Base-by-base conservation (phyloP, 2,329 filamentous ascomycete species). In the Aspergillus sp. region DNA sequence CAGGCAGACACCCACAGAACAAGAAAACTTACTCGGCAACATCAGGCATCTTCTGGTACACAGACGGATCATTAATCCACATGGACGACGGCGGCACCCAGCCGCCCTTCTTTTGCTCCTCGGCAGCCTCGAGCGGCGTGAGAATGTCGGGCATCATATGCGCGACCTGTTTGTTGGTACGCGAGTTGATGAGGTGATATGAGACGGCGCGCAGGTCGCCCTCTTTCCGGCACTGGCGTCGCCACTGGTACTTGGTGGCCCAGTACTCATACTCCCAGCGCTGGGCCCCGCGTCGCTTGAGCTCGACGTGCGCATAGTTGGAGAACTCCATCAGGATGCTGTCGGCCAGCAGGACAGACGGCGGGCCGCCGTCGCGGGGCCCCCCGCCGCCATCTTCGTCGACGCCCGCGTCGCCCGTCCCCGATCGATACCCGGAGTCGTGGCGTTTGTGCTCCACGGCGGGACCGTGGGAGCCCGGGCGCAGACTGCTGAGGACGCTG, bases 201-300 rank as follows among this genome's bases (percentile, higher is more conserved):
- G 88, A 89, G 16, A 90, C 80, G 47, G 85, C 81, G 49, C 81
- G 79, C 50, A 81, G 75, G 34, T 76, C 78, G 41, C 86, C 82
- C 58, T 89, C 84, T 71, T 85, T 86, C 68, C 88, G 85, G 42
- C 81, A 76, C 45, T 87, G 81, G 34, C 91, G 85, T 70, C 86
- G 89, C 94, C 94, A 97, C 48, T 83, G 78, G 72, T 97, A 97
- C 50, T 79, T 81, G 62, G 87, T 82, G 21, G 90, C 91, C 94
- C 94, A 97, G 79, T 96, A 96, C 67, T 93, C 88, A 64, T 96
- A 97, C 50, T 91, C 89, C 70, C 97, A 97, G 56, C 85, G 83
- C 73, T 91, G 93, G 57, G 80, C 80, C 42, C 88, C 88, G 20
- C 83, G 80, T 40, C 89, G 84, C 60, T 83, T 85, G 47, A 99